Conservation (phyloP, 306 rosid genomes). For the Cotoneaster glaucophyllus region DNA sequence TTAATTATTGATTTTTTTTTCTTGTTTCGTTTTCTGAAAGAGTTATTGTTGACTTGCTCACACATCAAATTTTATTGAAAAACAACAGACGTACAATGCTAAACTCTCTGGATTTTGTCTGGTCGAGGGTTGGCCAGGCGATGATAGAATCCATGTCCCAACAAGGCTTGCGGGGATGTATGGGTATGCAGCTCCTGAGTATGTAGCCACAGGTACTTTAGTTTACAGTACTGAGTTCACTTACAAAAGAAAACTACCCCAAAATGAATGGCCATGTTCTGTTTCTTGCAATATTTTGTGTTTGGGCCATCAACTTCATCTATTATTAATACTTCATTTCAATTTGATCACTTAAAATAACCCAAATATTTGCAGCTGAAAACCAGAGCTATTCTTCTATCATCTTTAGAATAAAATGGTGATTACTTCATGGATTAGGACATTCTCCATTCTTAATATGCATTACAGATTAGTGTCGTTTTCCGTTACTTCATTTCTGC, state of each 20-base stretch:
- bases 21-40: background rate
- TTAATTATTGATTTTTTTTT: too few species aligned
- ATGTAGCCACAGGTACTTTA: conserved; percentile 82
- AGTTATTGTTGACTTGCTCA: conserved; percentile 6
- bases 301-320: too few species aligned
- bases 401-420: background rate
- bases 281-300: too few species aligned
- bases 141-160: conserved; percentile 77
- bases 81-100: conserved; percentile 57
- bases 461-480: background rate
- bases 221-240: background rate
- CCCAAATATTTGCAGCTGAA: background rate
- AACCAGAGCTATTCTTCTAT: background rate
- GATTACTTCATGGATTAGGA: background rate
- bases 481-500: background rate
- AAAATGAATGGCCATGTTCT: background rate
- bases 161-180: conserved; percentile 91
- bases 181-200: conserved; percentile 97
- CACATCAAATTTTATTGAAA: conserved; percentile 4
- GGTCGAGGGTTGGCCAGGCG: conserved; percentile 82
- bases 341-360: background rate
- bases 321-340: background rate
- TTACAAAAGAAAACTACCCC: background rate
- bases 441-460: background rate
- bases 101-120: conserved; percentile 90